Percentiles rank a stretch among this genome's conserved stretches.
Evolutionary conservation across 1,139 yeast genomes (phyloP).

Genomic region (Kodamaea ohmeri): DNA sequence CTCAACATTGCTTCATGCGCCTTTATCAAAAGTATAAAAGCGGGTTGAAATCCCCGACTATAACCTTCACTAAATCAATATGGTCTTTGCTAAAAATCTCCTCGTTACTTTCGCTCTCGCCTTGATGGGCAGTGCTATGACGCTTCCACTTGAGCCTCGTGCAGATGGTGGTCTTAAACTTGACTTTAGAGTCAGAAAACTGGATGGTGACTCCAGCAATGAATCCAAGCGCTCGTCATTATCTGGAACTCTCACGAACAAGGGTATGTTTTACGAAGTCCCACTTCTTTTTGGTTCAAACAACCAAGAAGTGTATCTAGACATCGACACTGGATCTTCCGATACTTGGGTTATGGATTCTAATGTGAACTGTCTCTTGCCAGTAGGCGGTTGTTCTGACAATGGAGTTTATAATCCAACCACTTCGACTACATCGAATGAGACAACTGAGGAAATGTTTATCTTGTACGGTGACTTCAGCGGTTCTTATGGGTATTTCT

Average conservation of each 20-base stretch:
- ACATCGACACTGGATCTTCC: conserved; percentile 22
- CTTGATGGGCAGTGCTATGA: conserved; percentile 9
- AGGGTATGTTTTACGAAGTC: conserved; percentile 9
- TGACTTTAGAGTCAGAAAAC: conserved; percentile 13
- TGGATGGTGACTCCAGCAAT: background rate
- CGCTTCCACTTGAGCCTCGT: background rate
- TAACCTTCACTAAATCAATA: too few species aligned
- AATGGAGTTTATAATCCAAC: conserved; percentile 13
- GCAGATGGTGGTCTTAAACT: conserved; percentile 13
- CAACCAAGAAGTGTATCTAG: conserved; percentile 12
- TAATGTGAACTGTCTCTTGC: conserved; percentile 1
- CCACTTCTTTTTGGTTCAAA: conserved; percentile 14
- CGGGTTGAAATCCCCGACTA: too few species aligned
- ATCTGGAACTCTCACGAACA: conserved; percentile 5
- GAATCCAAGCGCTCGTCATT: background rate
- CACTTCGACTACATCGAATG: conserved; percentile 9
- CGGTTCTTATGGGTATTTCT: conserved; percentile 18
- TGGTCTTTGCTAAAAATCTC: too few species aligned
- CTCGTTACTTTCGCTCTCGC: too few species aligned
- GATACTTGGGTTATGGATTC: conserved; percentile 19
- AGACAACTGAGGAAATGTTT: conserved; percentile 9
- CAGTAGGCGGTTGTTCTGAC: conserved; percentile 2
- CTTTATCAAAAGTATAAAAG: too few species aligned
- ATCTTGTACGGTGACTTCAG: conserved; percentile 18
- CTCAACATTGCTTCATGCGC: too few species aligned